phyloP scores from a whole-genome alignment of 495 filamentous ascomycete species.

The Oleoguttula mirabilis region DNA sequence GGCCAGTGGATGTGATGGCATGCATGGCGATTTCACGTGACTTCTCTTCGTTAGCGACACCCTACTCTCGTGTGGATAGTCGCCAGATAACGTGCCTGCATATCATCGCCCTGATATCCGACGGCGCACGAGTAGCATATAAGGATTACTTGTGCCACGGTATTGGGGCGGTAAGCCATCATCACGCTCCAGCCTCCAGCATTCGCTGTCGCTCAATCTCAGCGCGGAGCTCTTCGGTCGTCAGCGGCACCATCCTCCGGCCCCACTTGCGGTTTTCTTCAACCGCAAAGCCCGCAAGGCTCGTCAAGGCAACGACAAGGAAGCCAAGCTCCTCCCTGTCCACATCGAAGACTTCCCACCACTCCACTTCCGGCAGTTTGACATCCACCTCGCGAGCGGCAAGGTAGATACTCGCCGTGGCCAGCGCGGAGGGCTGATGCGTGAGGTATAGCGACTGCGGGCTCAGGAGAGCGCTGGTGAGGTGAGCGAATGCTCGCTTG shows the following conservation, averaged over 20 bases:
- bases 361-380: slow-evolving; percentile 67
- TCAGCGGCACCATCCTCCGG: slow-evolving; percentile 31
- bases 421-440: slow-evolving; percentile 74
- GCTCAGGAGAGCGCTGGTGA: slow-evolving; percentile 72
- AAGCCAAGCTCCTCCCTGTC: slow-evolving; percentile 93
- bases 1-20: slow-evolving; percentile 36
- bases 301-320: slow-evolving; percentile 74
- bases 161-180: too few species aligned
- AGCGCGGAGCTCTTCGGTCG: slow-evolving; percentile 44
- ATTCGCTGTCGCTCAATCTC: slow-evolving; percentile 43
- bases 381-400: slow-evolving; percentile 66
- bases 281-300: slow-evolving; percentile 58
- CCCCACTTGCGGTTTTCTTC: slow-evolving; percentile 42
- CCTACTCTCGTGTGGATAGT: too few species aligned
- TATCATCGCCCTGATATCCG: too few species aligned
- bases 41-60: too few species aligned
- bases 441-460: slow-evolving; percentile 86
- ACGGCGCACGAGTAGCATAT: too few species aligned
- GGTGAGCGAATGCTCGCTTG: slow-evolving; percentile 53
- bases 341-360: slow-evolving; percentile 99
- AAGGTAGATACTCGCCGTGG: slow-evolving; percentile 79
- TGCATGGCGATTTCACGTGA: too few species aligned
- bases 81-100: too few species aligned
- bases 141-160: too few species aligned
- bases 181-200: slow-evolving; percentile 11